Base-by-base conservation (phyloP, 1,284 basidiomycete species). In the Pseudozyma sp. region DNA sequence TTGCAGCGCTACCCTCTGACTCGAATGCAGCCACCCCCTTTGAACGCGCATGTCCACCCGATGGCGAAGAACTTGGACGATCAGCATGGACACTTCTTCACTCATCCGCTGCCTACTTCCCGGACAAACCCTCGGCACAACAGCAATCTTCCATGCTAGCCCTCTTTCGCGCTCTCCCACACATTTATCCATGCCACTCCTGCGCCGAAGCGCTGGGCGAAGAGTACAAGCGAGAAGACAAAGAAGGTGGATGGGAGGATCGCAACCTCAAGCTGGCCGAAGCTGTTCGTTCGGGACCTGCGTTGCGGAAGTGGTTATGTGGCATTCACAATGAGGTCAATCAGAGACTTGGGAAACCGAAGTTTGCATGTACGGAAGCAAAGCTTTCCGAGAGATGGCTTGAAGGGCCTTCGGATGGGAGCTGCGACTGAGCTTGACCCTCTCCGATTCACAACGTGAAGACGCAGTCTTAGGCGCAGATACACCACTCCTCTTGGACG, bases 301-400 rank as follows among this genome's bases (percentile, higher is more conserved):
- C 58, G 0, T 45, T 83, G 51, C 67, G 79, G n/a, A 66, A 61
- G 19, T 85, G 81, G 77, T 65, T 83, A 5, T 85, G 83, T 36
- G 77, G 75, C 3, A 72, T 83, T 38, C 83, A 85, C 63, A 85
- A 85, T 61, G 79, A 79, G 50, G 81, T 84, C 49, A 85, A 85
- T 40, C 71, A 68, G 48, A 60, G 82, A 2, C 60, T 85, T 14
- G 81, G 83, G 8, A 85, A 85, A 68, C 73, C 74, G 1, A 18
- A 44, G 16, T 84, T 78, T 53, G 49, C 68, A 13, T 85, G 83
- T 50, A 62, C 49, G 3, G 80, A 84, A n/a, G 49, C 44, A 25
- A 53, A 58, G 52, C 68, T 85, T 14, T 60, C 60, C 1, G 63
- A 75, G 43, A 70, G 82, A 38, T 85, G 83, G 83, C 61, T 71